A percentile compares a stretch with the other conserved stretches of the same genome.
Evolutionary conservation across 345 rosid species (phyloP).

Genomic region (Eucalyptus pumila): DNA sequence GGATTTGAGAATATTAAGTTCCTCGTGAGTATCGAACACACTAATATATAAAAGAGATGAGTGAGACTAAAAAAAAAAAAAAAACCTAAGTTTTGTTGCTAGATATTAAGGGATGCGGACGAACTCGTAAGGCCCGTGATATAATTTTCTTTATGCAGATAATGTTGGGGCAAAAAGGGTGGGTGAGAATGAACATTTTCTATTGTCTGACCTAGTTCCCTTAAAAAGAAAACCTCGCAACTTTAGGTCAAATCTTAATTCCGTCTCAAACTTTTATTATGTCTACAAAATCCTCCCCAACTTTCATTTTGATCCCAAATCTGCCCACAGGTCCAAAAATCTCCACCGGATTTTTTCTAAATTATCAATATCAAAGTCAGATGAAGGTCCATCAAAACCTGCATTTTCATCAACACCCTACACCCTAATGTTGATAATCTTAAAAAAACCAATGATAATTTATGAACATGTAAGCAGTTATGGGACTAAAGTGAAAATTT

Average conservation of each 20-base stretch:
- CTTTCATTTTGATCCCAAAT: neutral
- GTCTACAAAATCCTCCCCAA: neutral
- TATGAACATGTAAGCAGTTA: neutral
- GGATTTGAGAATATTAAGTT: too few relatives aligned
- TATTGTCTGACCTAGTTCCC: neutral
- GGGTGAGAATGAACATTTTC: neutral
- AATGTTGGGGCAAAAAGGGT: neutral
- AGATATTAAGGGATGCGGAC: neutral
- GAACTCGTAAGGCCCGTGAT: neutral
- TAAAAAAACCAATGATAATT: neutral
- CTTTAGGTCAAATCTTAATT: neutral
- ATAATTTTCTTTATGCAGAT: neutral
- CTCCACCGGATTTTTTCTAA: neutral
- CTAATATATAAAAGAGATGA: too few relatives aligned
- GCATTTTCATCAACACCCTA: neutral
- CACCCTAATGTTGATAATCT: neutral
- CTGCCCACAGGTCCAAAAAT: too few relatives aligned
- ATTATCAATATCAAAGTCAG: neutral
- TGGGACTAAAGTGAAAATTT: neutral
- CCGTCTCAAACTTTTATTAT: neutral
- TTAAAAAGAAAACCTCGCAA: too few relatives aligned
- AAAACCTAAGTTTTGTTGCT: too few relatives aligned
- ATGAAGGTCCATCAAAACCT: neutral
- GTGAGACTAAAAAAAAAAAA: too few relatives aligned
- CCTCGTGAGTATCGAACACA: too few relatives aligned